Evolutionary conservation across 257 asterid genomes (phyloP).

Genomic region (Solanum pinnatisectum): DNA sequence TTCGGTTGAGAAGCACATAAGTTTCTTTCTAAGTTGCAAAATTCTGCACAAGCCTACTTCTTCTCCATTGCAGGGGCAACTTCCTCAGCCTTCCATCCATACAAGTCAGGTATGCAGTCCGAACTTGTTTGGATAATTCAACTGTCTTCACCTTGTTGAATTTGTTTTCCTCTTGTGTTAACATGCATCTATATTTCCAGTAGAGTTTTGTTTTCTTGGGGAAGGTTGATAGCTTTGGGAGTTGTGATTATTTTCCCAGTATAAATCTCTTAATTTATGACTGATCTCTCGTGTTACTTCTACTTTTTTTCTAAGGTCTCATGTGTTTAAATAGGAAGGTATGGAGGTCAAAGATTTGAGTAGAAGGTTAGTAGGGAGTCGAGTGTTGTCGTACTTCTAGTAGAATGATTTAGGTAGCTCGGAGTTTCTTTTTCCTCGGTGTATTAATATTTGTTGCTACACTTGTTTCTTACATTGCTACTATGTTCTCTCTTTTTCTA

Average conservation of each 20-base stretch:
- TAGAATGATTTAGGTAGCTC: too few species aligned
- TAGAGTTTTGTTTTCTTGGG: too few species aligned
- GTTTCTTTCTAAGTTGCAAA: neutral
- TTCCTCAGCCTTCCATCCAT: slow-evolving; percentile 43
- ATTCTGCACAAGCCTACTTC: slow-evolving; percentile 12
- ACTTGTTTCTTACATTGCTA: too few species aligned
- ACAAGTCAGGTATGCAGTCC: neutral
- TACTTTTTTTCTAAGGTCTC: neutral
- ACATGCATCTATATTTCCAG: too few species aligned
- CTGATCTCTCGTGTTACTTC: neutral
- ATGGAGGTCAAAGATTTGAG: too few species aligned
- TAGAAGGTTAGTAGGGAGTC: too few species aligned
- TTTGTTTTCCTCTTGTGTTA: neutral
- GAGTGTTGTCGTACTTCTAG: too few species aligned
- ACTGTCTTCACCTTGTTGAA: neutral
- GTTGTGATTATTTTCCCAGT: neutral
- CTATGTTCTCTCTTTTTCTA: too few species aligned
- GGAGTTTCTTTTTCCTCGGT: too few species aligned
- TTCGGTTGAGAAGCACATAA: too few species aligned
- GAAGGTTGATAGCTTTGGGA: neutral
- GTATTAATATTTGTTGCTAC: too few species aligned
- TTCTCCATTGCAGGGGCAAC: slow-evolving; percentile 50
- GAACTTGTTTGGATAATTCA: neutral
- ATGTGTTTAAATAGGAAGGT: neutral
- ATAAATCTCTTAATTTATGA: neutral